Conservation (phyloP, 2,329 filamentous ascomycete species). For the Clonostachys chloroleuca region DNA sequence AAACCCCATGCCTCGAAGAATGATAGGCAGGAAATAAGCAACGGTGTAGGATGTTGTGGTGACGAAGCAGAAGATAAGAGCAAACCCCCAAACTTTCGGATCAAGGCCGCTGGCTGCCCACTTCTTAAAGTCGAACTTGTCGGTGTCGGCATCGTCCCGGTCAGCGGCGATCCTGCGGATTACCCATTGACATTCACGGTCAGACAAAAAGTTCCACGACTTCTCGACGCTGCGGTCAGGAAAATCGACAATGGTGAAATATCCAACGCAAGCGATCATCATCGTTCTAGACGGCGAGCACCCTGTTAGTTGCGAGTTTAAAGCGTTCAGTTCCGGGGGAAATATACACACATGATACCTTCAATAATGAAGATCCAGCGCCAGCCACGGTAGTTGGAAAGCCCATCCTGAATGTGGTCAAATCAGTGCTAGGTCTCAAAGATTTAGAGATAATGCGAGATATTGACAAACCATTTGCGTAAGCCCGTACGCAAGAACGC, state of each 20-base stretch:
- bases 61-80: slow-evolving; percentile 8
- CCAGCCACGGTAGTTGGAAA: slow-evolving; percentile 38
- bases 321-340: slow-evolving; percentile 16
- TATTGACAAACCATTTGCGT: slow-evolving; percentile 25
- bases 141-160: slow-evolving; percentile 6
- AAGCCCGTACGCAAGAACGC: slow-evolving; percentile 13
- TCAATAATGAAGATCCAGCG: slow-evolving; percentile 66
- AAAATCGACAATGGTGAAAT: slow-evolving; percentile 14
- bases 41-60: slow-evolving; percentile 9
- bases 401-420: slow-evolving; percentile 37
- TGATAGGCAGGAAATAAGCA: slow-evolving; percentile 12
- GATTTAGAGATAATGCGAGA: too few species aligned
- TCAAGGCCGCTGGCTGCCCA: slow-evolving; percentile 5
- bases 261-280: slow-evolving; percentile 5
- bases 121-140: slow-evolving; percentile 5
- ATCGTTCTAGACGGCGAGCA: slow-evolving; percentile 1
- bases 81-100: slow-evolving; percentile 7
- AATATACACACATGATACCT: slow-evolving; percentile 52
- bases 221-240: slow-evolving; percentile 6
- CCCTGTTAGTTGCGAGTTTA: not conserved
- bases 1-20: slow-evolving; percentile 11
- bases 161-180: slow-evolving; percentile 8
- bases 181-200: slow-evolving; percentile 4
- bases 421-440: too few species aligned
- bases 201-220: slow-evolving; percentile 5